Base-by-base conservation (phyloP, 305 asterid species). In the Solanum aculeatissimum region DNA sequence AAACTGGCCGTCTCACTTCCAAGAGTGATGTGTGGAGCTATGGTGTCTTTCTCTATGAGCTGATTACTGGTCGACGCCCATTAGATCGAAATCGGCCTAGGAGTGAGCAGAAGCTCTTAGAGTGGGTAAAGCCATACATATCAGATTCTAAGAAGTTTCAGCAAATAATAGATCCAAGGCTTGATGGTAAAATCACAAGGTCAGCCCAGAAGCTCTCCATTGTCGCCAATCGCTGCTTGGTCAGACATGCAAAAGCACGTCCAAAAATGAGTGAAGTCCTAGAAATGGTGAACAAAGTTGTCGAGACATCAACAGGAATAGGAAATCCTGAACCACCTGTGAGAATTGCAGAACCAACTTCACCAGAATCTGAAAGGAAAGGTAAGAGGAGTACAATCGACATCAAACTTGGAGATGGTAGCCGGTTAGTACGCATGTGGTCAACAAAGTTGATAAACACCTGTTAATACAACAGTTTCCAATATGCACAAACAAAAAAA, bases 1-100 rank as follows among this genome's bases (percentile, higher is more conserved):
- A 94, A 88, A 97, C 98, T 0, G 99, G 99, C 4, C 97, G 95
- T 79, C 95, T 95, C 72, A 95, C 98, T 16, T 91, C 95, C 81
- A 97, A 94, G 90, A 95, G 96, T 12, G 99, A 97, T 38, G 97
- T 97, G 21, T 97, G 98, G 98, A 95, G 99, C 91, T 97, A 88
- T 4, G 99, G 99, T 14, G 98, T 97, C 71, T 97, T 97, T 91
- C 94, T 97, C 4, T 95, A 95, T 10, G 99, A 97, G 86, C 97
- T 97, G 74, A 95, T 97, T 81, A 97, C 99, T 0, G 98, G 99
- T 10, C 89, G 99, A 77, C 95, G 95, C 54, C 99, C 99, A 51
- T 58, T 97, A 90, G 99, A 97, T 66, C 89, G 96, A n/a, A 93
- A 91, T 74, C 95, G 97, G 15, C 98, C 98, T 7, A 93, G 89